Base-by-base conservation (phyloP, 495 filamentous ascomycete species). In the Hypomontagnella monticulosa region DNA sequence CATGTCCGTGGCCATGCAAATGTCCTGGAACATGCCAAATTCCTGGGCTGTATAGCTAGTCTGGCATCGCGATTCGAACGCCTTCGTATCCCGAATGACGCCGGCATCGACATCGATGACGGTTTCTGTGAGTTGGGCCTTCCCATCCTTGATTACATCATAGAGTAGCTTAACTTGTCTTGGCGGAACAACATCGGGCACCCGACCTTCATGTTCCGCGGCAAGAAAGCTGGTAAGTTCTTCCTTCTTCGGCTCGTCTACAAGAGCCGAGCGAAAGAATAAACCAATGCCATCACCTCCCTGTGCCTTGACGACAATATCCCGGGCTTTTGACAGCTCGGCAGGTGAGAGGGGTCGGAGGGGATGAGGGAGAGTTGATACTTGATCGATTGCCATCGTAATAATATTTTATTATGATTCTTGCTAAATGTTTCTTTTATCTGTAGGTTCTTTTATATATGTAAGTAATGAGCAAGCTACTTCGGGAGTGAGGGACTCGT, bases 91-190 rank as follows among this genome's bases (percentile, higher is more conserved):
- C 7, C 85, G 71, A 11, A 84, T 77, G 60, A 78, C 73, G 1
- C 76, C 77, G 18, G 72, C 67, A 3, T 73, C 79, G 23, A 91
- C 61, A 68, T 91, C 87, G 9, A 92, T 82, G 38, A 89, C 71
- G 0, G 87, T 84, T 69, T 91, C 87, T 48, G 82, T 79, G 55
- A 87, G 89, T 34, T 84, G 79, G n/a, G 84, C 78, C 11, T 80
- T 81, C 56, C 88, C 85, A 27, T 74, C 59, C 5, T 80, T 81
- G 61, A 91, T 83, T 43, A 86, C 81, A 75, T 92, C 89, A 74
- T 90, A 91, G 52, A 89, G 78, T 16, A 87, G 82, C 44, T 82
- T 78, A n/a, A 89, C 88, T 37, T 86, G 73, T 46, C 89, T 83
- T 4, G 82, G 78, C 4, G 88, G 88, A 38, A 87, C 81, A 23